Evolutionary conservation across 805 yeast genomes (phyloP).

Genomic region (Candida qinlingensis): DNA sequence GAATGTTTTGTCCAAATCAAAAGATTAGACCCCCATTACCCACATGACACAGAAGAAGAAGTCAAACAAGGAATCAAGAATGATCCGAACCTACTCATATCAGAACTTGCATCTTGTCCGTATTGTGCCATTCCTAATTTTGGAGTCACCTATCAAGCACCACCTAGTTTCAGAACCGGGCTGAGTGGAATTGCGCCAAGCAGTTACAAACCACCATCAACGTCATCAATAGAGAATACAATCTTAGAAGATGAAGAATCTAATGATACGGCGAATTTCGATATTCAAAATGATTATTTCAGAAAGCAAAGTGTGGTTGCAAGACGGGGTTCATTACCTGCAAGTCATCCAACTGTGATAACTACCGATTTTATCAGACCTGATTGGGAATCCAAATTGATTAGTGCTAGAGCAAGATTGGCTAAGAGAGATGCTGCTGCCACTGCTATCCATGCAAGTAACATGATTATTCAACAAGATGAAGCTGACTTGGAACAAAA

Average conservation of each 20-base stretch:
- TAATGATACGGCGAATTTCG: slow-evolving; percentile 5
- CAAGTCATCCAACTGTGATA: slow-evolving; percentile 63
- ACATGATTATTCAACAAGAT: slow-evolving; percentile 48
- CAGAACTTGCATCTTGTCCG: slow-evolving; percentile 90
- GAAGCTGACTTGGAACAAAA: slow-evolving; percentile 54
- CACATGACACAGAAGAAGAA: slow-evolving; percentile 57
- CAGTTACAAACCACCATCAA: slow-evolving; percentile 25
- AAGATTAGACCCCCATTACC: slow-evolving; percentile 88
- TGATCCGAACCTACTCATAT: slow-evolving; percentile 60
- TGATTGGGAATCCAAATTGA: slow-evolving; percentile 80
- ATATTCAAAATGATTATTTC: slow-evolving; percentile 13
- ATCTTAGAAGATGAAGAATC: slow-evolving; percentile 11
- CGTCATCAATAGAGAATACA: slow-evolving; percentile 3
- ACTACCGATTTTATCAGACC: slow-evolving; percentile 84
- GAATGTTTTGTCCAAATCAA: slow-evolving; percentile 97
- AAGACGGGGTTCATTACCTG: slow-evolving; percentile 55
- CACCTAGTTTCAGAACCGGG: slow-evolving; percentile 47
- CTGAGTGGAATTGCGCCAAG: slow-evolving; percentile 50
- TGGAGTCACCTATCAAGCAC: slow-evolving; percentile 78
- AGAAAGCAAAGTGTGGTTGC: slow-evolving; percentile 10
- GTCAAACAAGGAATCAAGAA: slow-evolving; percentile 27
- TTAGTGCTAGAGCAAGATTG: slow-evolving; percentile 65
- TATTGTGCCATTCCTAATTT: slow-evolving; percentile 86
- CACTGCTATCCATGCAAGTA: slow-evolving; percentile 86
- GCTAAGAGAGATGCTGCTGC: slow-evolving; percentile 93